Base-by-base conservation (phyloP, 176 grass and related monocot species). In the Rhynchospora pubera region DNA sequence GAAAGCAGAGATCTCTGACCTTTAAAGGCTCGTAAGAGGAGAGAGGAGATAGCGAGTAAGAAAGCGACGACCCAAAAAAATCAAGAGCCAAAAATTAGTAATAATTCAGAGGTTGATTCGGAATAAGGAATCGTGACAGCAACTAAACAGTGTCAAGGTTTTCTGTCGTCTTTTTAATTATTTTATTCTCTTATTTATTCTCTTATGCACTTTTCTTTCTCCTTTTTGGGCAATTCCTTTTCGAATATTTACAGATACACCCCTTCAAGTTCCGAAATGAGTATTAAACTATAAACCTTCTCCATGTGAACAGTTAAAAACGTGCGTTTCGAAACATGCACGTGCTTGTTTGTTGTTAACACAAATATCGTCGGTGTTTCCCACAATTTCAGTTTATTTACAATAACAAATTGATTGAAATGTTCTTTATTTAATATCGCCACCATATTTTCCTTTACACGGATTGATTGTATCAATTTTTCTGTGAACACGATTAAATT, bases 1-100 rank as follows among this genome's bases (percentile, higher is more conserved):
- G 79, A 32, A 51, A 82, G 52, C 51, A 82, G 60, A 82, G 79
- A 82, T 67, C 79, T 82, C 79, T 67, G 34, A 82, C 79, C 61
- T 82, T 65, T 21, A 52, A 65, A 82, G 79, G 61, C n/a, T 80
- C 78, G 78, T 61, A 80, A 80, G 74, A 78, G 77, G 53, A 50
- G n/a, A n/a, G 79, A 67, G 45, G 5, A 66, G 12, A 4, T 14
- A 81, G 34, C 46, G 57, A 81, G 30, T 22, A 22, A 19, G 32
- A 65, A 81, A 83, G 64, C 80, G 60, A 71, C 65, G 79, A 66
- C 79, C 7, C 0, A 52, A 6, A 19, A 48, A 48, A 53, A 4
- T 22, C 30, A 46, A 24, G 39, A 65, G n/a, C 18, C 11, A 19
- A 14, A 80, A 82, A 11, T 82, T 26, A 52, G n/a, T n/a, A n/a